Conservation (phyloP, 192 early-diverging fungal species). For the Podila clonocystis region DNA sequence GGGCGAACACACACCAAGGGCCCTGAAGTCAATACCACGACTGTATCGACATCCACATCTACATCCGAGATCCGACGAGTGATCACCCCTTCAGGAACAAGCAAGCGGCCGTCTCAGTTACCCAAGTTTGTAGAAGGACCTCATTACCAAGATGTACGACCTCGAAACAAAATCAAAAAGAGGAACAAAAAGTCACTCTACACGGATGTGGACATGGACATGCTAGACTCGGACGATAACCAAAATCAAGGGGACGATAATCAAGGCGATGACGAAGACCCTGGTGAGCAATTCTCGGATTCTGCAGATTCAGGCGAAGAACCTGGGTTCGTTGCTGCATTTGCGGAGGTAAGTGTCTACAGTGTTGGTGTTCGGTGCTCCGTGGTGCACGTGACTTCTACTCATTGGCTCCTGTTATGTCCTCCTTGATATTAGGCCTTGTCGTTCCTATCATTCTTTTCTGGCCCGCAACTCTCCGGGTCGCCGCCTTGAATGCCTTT, state of each 20-base stretch:
- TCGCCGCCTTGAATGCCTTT: neutral
- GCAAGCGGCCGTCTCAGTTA: neutral
- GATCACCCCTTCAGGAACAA: neutral
- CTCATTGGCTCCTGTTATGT: neutral
- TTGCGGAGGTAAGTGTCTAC: slow-evolving; percentile 50
- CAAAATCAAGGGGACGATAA: neutral
- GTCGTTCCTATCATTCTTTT: slow-evolving; percentile 6
- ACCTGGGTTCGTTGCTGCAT: slow-evolving; percentile 37
- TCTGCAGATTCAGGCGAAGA: slow-evolving; percentile 27
- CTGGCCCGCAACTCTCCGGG: neutral
- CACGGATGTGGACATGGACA: slow-evolving; percentile 43
- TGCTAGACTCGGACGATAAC: slow-evolving; percentile 30
- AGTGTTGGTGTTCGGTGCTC: neutral
- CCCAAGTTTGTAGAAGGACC: neutral
- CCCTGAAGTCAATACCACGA: slow-evolving; percentile 2
- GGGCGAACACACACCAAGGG: neutral
- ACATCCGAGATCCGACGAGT: slow-evolving; percentile 31
- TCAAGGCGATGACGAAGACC: slow-evolving; percentile 10
- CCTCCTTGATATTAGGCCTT: neutral
- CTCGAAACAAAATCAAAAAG: neutral
- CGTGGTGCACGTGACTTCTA: neutral
- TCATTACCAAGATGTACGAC: neutral
- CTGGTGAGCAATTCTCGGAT: slow-evolving; percentile 12
- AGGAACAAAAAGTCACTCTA: slow-evolving; percentile 35
- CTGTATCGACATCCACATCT: slow-evolving; percentile 46